These are phyloP conservation scores for Aspergillus arachidicola DNA, from an alignment of 2,329 filamentous ascomycete species.

Conservation along the genomic window DNA sequence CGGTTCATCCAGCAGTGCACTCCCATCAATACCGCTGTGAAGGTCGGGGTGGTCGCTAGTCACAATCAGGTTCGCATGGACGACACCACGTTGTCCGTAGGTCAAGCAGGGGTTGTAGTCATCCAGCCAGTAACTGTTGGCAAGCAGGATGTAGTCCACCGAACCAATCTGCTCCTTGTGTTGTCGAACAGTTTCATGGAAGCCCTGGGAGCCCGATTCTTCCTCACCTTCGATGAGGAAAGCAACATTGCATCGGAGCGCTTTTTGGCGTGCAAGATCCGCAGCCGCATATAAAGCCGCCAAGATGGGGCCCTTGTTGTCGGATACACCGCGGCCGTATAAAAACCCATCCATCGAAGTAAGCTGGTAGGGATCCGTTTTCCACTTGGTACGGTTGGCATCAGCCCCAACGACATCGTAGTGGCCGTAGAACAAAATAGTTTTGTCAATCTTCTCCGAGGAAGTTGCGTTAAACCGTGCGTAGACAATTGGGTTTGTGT, in stretches of 20 bases:
- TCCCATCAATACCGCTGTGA: slow-evolving; percentile 96
- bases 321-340: slow-evolving; percentile 93
- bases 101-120: slow-evolving; percentile 94
- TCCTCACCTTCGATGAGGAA: slow-evolving; percentile 98
- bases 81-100: slow-evolving; percentile 88
- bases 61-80: slow-evolving; percentile 88
- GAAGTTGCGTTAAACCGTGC: slow-evolving; percentile 81
- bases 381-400: slow-evolving; percentile 79
- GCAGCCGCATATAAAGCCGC: slow-evolving; percentile 92
- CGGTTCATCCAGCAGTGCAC: slow-evolving; percentile 84
- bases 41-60: slow-evolving; percentile 85
- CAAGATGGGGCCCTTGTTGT: slow-evolving; percentile 96
- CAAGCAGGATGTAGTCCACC: slow-evolving; percentile 90
- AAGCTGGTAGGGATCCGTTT: slow-evolving; percentile 84
- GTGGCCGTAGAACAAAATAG: slow-evolving; percentile 94
- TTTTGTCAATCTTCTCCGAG: slow-evolving; percentile 69
- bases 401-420: slow-evolving; percentile 96
- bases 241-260: slow-evolving; percentile 81
- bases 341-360: slow-evolving; percentile 88
- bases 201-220: slow-evolving; percentile 89
- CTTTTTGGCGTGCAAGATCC: slow-evolving; percentile 81
- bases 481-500: slow-evolving; percentile 88
- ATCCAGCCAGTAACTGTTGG: slow-evolving; percentile 98
- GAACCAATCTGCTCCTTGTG: slow-evolving; percentile 84
- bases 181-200: slow-evolving; percentile 76